phyloP scores from a whole-genome alignment of 345 rosid species.

The Passiflora organensis region DNA sequence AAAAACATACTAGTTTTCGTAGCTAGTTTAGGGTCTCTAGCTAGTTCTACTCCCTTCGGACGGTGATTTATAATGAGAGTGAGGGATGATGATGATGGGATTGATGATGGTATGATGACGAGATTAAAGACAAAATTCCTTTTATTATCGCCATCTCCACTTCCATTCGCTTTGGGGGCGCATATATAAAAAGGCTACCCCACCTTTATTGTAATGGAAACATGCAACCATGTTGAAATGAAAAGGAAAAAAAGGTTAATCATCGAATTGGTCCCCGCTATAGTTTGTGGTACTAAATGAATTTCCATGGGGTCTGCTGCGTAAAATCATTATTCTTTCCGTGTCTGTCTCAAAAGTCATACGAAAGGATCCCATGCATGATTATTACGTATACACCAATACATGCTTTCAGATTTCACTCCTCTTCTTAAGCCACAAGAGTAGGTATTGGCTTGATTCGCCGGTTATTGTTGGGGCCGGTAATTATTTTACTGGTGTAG shows the following conservation, averaged over 20 bases:
- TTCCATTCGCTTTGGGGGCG: not conserved
- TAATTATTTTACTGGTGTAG: not conserved
- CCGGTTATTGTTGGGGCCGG: not conserved
- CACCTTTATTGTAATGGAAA: too few species aligned
- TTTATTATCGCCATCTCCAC: too few species aligned
- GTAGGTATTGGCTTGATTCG: not conserved
- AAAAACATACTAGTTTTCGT: too few species aligned
- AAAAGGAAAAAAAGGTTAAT: not conserved
- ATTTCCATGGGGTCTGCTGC: slow-evolving; percentile 16
- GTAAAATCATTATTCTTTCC: slow-evolving; percentile 20
- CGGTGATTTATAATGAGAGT: not conserved
- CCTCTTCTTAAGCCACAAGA: not conserved
- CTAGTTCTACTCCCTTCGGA: too few species aligned
- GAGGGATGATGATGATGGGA: slow-evolving; percentile 33
- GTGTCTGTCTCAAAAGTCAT: slow-evolving; percentile 15
- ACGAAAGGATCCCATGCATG: slow-evolving; percentile 46
- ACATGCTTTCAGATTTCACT: slow-evolving; percentile 21
- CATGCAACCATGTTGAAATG: not conserved
- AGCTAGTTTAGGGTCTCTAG: too few species aligned
- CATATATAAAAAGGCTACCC: too few species aligned
- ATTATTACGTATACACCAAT: slow-evolving; percentile 51
- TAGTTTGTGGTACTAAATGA: slow-evolving; percentile 8
- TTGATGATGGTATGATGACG: slow-evolving; percentile 48
- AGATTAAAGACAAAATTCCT: slow-evolving; percentile 22
- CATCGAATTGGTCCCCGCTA: slow-evolving; percentile 20